phyloP scores from a whole-genome alignment of 2,329 filamentous ascomycete species.

The Parafenestella ontariensis region DNA sequence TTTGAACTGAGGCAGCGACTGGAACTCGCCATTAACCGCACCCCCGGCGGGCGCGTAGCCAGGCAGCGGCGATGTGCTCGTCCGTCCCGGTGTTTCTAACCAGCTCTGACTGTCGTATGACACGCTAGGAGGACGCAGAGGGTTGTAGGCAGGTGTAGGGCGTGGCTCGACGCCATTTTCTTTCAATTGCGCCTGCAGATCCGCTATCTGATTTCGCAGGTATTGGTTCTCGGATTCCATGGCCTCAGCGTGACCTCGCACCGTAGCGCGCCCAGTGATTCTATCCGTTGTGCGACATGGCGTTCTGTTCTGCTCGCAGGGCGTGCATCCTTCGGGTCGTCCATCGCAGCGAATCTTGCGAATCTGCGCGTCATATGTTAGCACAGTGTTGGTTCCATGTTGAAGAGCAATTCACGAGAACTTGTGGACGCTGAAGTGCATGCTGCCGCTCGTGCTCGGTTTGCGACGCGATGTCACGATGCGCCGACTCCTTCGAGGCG shows the following conservation, averaged over 20 bases:
- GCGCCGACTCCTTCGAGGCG: neutral
- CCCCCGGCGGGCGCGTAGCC: conserved; percentile 32
- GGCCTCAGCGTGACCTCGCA: conserved; percentile 78
- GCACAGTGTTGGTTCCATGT: neutral
- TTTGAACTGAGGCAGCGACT: conserved; percentile 55
- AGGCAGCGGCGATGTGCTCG: conserved; percentile 35
- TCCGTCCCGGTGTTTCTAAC: conserved; percentile 26
- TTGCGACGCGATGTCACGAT: neutral
- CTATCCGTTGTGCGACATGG: conserved; percentile 87
- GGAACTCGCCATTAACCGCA: conserved; percentile 23
- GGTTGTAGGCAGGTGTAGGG: conserved; percentile 50
- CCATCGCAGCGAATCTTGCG: conserved; percentile 90
- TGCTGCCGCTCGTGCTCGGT: neutral
- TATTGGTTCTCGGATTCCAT: conserved; percentile 75
- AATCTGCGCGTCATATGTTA: conserved; percentile 57
- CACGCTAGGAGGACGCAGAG: conserved; percentile 19
- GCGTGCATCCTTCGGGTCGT: conserved; percentile 79
- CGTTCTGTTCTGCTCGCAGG: conserved; percentile 77
- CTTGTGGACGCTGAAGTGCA: neutral
- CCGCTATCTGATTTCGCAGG: conserved; percentile 70
- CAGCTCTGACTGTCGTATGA: conserved; percentile 34
- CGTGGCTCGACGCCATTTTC: conserved; percentile 68
- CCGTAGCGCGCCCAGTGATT: conserved; percentile 80
- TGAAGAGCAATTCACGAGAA: neutral
- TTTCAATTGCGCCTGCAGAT: conserved; percentile 71